A percentile compares a stretch with the other conserved stretches of the same genome.
Evolutionary conservation across 1,284 basidiomycete genomes (phyloP).

Genomic region (Ceratobasidium sp.): DNA sequence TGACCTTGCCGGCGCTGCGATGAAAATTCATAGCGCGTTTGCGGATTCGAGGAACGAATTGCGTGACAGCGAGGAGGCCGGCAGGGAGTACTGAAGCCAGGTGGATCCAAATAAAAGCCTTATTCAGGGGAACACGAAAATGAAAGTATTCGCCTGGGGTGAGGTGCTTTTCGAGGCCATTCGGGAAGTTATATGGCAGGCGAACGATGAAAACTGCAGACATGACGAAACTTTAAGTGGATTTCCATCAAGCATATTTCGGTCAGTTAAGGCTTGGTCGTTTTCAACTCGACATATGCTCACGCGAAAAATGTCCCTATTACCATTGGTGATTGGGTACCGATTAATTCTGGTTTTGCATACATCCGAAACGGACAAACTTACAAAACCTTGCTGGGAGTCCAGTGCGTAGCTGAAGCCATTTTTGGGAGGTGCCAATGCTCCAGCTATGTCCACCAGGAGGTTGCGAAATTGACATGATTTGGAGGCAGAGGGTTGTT

Average conservation of each 20-base stretch:
- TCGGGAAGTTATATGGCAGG: background rate
- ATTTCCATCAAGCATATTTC: background rate
- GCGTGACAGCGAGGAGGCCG: background rate
- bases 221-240: conserved; percentile 7
- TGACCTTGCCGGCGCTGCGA: conserved; percentile 13
- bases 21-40: conserved; percentile 10
- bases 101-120: conserved; percentile 12
- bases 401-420: background rate
- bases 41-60: conserved; percentile 13
- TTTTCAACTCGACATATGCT: background rate
- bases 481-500: no score
- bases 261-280: background rate
- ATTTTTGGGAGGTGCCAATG: background rate
- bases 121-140: conserved; percentile 9
- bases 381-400: background rate
- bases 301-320: background rate
- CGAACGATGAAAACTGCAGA: background rate
- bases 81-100: conserved; percentile 5
- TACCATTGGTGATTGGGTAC: background rate
- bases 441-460: background rate
- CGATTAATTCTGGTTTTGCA: background rate
- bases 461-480: no score
- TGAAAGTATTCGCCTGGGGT: conserved; percentile 1
- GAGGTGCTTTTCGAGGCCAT: background rate
- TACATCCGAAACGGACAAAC: background rate